Percentiles rank a stretch among this genome's conserved stretches.
Conservation (phyloP, 2,329 filamentous ascomycete species). For the Colletotrichum liriopes region DNA sequence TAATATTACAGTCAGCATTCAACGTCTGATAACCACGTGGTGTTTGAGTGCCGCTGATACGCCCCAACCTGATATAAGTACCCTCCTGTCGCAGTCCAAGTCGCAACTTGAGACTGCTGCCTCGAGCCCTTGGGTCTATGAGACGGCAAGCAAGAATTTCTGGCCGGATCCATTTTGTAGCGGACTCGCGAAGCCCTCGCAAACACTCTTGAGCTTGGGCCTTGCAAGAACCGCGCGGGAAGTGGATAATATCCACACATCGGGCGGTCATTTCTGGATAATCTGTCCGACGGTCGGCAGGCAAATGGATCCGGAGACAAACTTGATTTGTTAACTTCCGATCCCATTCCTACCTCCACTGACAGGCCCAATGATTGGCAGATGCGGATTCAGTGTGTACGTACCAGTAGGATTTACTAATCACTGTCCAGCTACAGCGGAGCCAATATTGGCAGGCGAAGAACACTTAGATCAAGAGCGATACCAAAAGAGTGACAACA, state of each 20-base stretch:
- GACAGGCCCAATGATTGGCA: no score
- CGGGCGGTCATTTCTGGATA: not conserved
- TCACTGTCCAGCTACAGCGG: not conserved
- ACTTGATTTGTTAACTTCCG: not conserved
- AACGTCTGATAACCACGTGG: constrained; percentile 15
- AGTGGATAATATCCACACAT: not conserved
- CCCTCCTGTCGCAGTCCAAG: not conserved
- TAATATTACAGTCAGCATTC: constrained; percentile 5
- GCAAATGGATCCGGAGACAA: not conserved
- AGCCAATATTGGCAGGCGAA: no score
- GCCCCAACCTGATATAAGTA: constrained; percentile 1
- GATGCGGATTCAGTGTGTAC: not conserved
- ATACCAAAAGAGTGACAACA: no score
- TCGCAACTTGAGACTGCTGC: constrained; percentile 9
- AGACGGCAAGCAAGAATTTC: not conserved
- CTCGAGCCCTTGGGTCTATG: constrained; percentile 2
- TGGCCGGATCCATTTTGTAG: not conserved
- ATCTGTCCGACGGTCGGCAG: not conserved
- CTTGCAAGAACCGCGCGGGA: not conserved
- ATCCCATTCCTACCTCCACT: not conserved
- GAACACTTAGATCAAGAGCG: no score
- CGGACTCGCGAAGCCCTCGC: not conserved
- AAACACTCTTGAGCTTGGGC: not conserved
- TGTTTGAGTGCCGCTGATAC: constrained; percentile 11
- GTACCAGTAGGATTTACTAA: not conserved